Evolutionary conservation across 495 filamentous ascomycete species (phyloP), one percentile per base, ranked within the genome.

Genomic region (Penicillium maclennaniae): DNA sequence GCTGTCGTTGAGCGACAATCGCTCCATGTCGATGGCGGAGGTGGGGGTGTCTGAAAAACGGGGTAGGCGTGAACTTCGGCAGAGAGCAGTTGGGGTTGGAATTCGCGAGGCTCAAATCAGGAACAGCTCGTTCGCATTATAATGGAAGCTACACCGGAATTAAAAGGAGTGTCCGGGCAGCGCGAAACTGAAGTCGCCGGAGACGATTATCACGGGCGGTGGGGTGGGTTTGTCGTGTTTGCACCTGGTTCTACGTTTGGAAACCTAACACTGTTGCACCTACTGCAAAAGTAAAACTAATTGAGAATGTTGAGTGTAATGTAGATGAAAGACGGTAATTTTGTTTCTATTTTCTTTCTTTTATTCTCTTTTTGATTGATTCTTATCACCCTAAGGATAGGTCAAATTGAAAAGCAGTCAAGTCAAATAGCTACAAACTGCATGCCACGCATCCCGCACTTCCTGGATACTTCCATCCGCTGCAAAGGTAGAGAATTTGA

Each of bases 1-100:
- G 47, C 49, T 54, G 17, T 76, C 73, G 48, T 74, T 73, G 39
- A 74, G 53, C 37, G 73, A 69, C 53, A 69, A 59, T 17, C 71
- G 68, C 53, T 76, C 73, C 73, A 76, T 76, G n/a, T 48, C 54
- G 45, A 31, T 9, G 38, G 52, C 23, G 28, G 50, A 49, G 47
- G 25, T 52, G 50, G 54, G 44, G 48, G 47, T 51, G 31, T 45
- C 34, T 28, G 26, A 27, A 23, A 57, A 43, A 43, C n/a, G n/a
- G 45, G 27, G 23, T 23, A 42, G 36, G 45, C 7, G 20, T 27
- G 43, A 27, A 23, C 6, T 10, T 21, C 31, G 49, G 34, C 25
- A 7, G 27, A 45, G 31, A 40, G 41, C 23, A 10, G 15, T 14
- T 20, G 19, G 41, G 2, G 20, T 4, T 16, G 28, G 10, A 26